Percentiles rank a stretch among this genome's conserved stretches.
These are phyloP conservation scores for Chrysoporthe puriensis DNA, from an alignment of 2,329 filamentous ascomycete genomes.

Conservation along the genomic window DNA sequence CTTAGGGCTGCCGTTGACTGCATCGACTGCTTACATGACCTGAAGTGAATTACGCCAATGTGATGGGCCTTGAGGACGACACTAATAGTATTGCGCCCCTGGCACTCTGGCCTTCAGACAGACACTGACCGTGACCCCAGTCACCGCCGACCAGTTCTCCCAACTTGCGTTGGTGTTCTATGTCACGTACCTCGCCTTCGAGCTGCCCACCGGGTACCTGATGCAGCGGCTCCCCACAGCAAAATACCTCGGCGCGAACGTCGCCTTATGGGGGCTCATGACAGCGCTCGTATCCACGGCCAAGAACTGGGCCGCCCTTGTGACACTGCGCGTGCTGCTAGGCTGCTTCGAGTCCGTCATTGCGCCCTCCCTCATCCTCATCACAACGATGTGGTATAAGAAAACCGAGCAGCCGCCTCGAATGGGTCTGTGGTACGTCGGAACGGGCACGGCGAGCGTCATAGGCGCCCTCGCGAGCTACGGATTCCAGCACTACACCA, in stretches of 20 bases:
- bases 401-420: conserved; percentile 38
- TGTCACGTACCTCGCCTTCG: conserved; percentile 38
- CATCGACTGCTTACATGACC: neutral
- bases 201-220: conserved; percentile 45
- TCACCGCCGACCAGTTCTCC: conserved; percentile 36
- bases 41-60: conserved; percentile 38
- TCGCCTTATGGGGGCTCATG: conserved; percentile 51
- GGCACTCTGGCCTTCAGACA: neutral
- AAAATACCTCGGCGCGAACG: conserved; percentile 54
- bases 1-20: neutral
- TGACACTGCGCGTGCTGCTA: conserved; percentile 53
- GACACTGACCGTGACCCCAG: neutral
- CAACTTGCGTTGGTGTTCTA: conserved; percentile 40
- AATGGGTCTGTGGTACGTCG: conserved; percentile 40
- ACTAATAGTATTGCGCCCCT: conserved; percentile 29
- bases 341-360: conserved; percentile 59
- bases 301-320: conserved; percentile 53
- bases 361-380: conserved; percentile 49
- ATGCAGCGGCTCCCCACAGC: conserved; percentile 58
- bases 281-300: conserved; percentile 52
- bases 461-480: conserved; percentile 38
- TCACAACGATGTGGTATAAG: conserved; percentile 41
- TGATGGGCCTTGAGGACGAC: conserved; percentile 38
- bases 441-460: conserved; percentile 37
- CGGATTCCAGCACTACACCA: conserved; percentile 37